Evolutionary conservation across 345 rosid genomes (phyloP).

Genomic region (Populus deltoides): DNA sequence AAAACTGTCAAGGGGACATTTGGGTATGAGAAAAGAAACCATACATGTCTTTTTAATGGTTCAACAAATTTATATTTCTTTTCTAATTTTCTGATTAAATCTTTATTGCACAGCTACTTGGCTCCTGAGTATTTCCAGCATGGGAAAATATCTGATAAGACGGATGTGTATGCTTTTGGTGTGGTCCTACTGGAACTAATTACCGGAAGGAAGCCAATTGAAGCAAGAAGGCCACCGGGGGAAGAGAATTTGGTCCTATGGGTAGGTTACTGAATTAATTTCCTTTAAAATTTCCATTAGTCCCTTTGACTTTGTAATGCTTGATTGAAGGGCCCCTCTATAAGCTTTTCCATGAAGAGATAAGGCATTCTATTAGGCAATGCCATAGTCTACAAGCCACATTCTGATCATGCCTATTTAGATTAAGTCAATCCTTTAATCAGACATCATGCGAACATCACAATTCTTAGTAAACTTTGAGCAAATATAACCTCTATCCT

Average conservation of each 20-base stretch:
- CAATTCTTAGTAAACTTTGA: neutral
- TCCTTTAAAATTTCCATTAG: slow-evolving; percentile 12
- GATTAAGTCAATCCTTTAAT: slow-evolving; percentile 5
- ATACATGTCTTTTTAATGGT: neutral
- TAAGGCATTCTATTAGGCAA: slow-evolving; percentile 6
- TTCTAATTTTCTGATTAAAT: slow-evolving; percentile 1
- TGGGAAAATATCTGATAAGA: slow-evolving; percentile 89
- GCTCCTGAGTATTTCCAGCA: slow-evolving; percentile 99
- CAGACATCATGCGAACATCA: neutral
- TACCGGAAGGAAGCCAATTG: slow-evolving; percentile 87
- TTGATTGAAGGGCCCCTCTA: slow-evolving; percentile 17
- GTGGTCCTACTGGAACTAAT: slow-evolving; percentile 84
- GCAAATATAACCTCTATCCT: neutral
- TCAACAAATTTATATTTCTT: neutral
- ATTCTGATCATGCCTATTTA: slow-evolving; percentile 8
- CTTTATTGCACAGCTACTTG: slow-evolving; percentile 52
- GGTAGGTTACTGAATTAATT: slow-evolving; percentile 51
- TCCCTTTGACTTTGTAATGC: slow-evolving; percentile 30
- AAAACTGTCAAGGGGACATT: slow-evolving; percentile 98
- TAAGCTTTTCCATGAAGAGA: neutral
- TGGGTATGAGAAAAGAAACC: slow-evolving; percentile 46
- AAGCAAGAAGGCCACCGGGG: slow-evolving; percentile 68
- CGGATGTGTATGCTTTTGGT: slow-evolving; percentile 94
- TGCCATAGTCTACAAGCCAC: neutral
- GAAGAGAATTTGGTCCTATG: slow-evolving; percentile 92